These are phyloP conservation scores for Nitzschia sp. DNA, from an alignment of 108 stramenopile genomes.

Conservation along the genomic window DNA sequence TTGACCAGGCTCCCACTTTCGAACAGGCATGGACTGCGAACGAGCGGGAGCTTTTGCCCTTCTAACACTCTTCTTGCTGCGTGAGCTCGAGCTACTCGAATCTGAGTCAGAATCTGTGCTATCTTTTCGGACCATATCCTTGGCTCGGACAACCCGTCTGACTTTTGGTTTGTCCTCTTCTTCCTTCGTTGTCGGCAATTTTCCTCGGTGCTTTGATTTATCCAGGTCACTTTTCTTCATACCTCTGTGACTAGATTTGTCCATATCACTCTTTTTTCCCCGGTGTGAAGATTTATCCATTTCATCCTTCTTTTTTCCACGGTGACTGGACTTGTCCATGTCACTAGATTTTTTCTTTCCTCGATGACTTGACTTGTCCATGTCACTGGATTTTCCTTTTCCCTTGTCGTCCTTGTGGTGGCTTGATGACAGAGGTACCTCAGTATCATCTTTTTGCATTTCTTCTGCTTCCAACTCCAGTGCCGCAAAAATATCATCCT, in stretches of 20 bases:
- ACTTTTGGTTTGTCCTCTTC: not conserved
- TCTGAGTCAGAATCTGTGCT: not conserved
- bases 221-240: not conserved
- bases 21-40: not conserved
- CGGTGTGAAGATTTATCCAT: too few relatives aligned
- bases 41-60: not conserved
- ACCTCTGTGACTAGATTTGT: not conserved
- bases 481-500: constrained; percentile 18
- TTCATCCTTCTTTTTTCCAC: not conserved
- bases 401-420: not conserved
- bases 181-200: not conserved
- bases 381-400: not conserved
- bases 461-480: constrained; percentile 8
- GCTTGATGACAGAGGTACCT: not conserved
- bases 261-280: not conserved
- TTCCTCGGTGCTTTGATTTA: not conserved
- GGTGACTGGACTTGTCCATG: not conserved
- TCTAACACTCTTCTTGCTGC: not conserved
- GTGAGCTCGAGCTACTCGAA: not conserved
- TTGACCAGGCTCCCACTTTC: constrained; percentile 16
- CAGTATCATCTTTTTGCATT: not conserved
- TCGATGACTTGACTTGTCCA: not conserved
- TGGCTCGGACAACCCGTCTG: not conserved
- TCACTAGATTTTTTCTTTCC: not conserved
- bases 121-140: not conserved